These are phyloP conservation scores for Saturnispora serradocipensis DNA, from an alignment of 805 yeast species.

Conservation along the genomic window DNA sequence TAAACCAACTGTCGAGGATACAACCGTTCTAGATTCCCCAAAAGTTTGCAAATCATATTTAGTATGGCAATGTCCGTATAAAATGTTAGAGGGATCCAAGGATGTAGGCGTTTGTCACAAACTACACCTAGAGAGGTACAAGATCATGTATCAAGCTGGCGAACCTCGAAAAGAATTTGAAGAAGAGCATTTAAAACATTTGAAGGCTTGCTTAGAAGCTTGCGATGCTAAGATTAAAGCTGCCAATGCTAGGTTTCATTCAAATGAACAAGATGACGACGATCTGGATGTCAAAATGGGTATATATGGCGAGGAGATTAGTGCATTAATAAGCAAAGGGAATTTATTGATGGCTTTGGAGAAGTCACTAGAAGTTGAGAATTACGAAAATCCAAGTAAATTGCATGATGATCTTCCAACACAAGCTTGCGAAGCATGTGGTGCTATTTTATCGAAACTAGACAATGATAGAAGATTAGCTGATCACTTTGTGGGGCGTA, in stretches of 20 bases:
- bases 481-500: conserved; percentile 82
- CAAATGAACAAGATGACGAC: neutral
- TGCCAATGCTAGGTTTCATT: conserved; percentile 54
- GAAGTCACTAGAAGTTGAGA: neutral
- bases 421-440: conserved; percentile 85
- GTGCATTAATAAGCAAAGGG: neutral
- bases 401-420: conserved; percentile 1
- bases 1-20: conserved; percentile 12
- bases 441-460: conserved; percentile 74
- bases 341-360: neutral
- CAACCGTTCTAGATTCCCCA: conserved; percentile 38
- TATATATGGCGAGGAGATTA: neutral
- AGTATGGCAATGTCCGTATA: conserved; percentile 81
- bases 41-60: conserved; percentile 73
- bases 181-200: conserved; percentile 36
- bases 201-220: conserved; percentile 49
- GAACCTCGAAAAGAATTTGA: conserved; percentile 37
- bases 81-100: conserved; percentile 71
- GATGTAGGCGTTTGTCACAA: conserved; percentile 72
- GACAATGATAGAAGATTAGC: conserved; percentile 85
- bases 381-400: neutral
- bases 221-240: conserved; percentile 55
- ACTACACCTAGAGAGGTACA: conserved; percentile 65
- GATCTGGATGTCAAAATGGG: conserved; percentile 1
- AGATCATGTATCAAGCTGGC: conserved; percentile 52